Percentiles rank a stretch among this genome's conserved stretches.
Conservation (phyloP, 2,329 filamentous ascomycete genomes). For the Bretziella fagacearum region DNA sequence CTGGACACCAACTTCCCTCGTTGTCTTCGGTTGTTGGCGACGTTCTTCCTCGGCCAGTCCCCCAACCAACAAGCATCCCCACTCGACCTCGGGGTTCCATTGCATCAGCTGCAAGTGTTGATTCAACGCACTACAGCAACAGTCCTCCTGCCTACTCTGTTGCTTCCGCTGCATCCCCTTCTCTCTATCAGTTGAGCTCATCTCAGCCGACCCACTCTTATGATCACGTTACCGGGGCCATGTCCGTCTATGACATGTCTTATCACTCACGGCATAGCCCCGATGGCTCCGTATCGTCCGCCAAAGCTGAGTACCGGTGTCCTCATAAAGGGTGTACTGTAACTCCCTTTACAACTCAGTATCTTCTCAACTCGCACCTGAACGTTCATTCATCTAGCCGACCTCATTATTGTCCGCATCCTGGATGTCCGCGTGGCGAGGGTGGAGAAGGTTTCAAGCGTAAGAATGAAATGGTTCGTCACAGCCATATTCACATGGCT, state of each 20-base stretch:
- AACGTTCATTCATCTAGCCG: slow-evolving; percentile 51
- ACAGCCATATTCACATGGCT: slow-evolving; percentile 80
- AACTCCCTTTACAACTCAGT: slow-evolving; percentile 58
- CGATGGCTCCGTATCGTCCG: slow-evolving; percentile 5
- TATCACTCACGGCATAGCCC: background rate
- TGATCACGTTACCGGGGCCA: background rate
- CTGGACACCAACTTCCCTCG: background rate
- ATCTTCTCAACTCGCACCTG: slow-evolving; percentile 62
- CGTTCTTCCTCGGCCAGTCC: background rate
- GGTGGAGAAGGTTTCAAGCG: slow-evolving; percentile 53
- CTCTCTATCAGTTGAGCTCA: slow-evolving; percentile 11
- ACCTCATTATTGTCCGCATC: slow-evolving; percentile 48
- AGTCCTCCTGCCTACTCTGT: slow-evolving; percentile 10
- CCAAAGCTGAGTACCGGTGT: slow-evolving; percentile 7
- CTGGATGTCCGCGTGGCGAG: slow-evolving; percentile 44
- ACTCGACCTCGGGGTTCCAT: background rate
- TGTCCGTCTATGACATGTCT: background rate
- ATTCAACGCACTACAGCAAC: slow-evolving; percentile 6
- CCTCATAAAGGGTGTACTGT: slow-evolving; percentile 46
- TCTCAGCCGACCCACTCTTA: slow-evolving; percentile 7
- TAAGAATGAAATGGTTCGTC: slow-evolving; percentile 57
- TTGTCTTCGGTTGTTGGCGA: slow-evolving; percentile 1
- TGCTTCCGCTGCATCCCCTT: slow-evolving; percentile 6
- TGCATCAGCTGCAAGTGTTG: background rate
- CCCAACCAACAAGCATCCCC: background rate